Conservation (phyloP, 1,284 basidiomycete genomes). For the Agaricales sp. region DNA sequence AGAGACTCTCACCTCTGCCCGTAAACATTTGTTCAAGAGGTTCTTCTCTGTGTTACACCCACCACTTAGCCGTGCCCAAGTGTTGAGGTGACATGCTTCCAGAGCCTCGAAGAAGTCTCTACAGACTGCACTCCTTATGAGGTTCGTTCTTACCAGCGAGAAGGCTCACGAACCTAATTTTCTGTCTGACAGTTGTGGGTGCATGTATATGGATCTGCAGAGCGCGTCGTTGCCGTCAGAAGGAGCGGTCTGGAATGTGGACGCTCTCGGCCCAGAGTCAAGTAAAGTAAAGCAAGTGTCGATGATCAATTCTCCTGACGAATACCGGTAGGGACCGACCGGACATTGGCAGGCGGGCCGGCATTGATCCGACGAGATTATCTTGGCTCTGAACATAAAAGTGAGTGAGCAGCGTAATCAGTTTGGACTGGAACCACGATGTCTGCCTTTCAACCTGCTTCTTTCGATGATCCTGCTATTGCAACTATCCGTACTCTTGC, state of each 20-base stretch:
- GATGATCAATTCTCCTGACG: constrained; percentile 2
- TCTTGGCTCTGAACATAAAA: constrained; percentile 27
- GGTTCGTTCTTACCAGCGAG: constrained; percentile 2
- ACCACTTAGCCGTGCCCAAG: constrained; percentile 54
- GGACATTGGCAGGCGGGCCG: too few species aligned
- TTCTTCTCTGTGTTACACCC: constrained; percentile 67
- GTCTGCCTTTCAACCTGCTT: constrained; percentile 21
- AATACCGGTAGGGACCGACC: too few species aligned
- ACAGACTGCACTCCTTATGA: constrained; percentile 36
- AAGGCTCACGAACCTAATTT: constrained; percentile 35
- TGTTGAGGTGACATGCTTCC: constrained; percentile 51
- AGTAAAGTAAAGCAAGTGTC: not conserved
- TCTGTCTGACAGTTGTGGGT: constrained; percentile 66
- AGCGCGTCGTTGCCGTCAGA: not conserved
- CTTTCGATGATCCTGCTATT: constrained; percentile 48
- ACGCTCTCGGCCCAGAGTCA: too few species aligned
- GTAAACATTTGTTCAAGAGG: constrained; percentile 64
- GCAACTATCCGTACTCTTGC: constrained; percentile 65
- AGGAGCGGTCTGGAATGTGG: too few species aligned
- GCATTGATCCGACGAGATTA: too few species aligned
- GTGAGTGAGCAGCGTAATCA: constrained; percentile 16
- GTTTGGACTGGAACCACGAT: constrained; percentile 32
- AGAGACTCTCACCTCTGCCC: constrained; percentile 51
- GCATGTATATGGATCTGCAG: constrained; percentile 35
- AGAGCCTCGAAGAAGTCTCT: constrained; percentile 66